Conservation (phyloP, 2,329 filamentous ascomycete species). For the Colletotrichum tamarilloi region DNA sequence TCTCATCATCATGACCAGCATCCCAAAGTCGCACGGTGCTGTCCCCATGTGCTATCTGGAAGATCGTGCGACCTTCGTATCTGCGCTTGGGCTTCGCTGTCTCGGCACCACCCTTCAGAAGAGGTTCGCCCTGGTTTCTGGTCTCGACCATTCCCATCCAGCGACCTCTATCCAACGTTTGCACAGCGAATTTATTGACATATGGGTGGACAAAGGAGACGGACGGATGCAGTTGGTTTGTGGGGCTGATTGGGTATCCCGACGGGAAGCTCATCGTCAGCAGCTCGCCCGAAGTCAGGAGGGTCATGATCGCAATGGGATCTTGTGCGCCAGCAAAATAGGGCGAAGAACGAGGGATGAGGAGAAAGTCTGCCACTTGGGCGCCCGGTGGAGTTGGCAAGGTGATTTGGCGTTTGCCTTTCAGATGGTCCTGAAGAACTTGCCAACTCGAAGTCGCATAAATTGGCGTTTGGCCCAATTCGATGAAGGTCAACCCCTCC, state of each 20-base stretch:
- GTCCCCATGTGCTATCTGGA: conserved; percentile 90
- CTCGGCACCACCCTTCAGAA: conserved; percentile 84
- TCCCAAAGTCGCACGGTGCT: conserved; percentile 95
- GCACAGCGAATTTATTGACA: conserved; percentile 77
- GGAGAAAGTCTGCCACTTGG: conserved; percentile 81
- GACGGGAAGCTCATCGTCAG: conserved; percentile 92
- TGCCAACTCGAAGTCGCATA: conserved; percentile 96
- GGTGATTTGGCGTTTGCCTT: conserved; percentile 77
- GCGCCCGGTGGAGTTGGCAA: conserved; percentile 82
- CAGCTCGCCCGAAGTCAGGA: conserved; percentile 88
- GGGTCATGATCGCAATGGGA: conserved; percentile 83
- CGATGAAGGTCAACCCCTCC: conserved; percentile 88
- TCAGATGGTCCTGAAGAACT: conserved; percentile 80
- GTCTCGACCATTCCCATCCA: conserved; percentile 95
- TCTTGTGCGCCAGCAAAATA: conserved; percentile 91
- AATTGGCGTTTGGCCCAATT: conserved; percentile 87
- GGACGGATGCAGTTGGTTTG: conserved; percentile 91
- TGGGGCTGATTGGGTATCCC: conserved; percentile 89
- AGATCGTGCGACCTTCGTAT: conserved; percentile 85
- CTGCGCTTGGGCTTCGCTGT: conserved; percentile 76
- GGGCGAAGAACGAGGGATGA: conserved; percentile 84
- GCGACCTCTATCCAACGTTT: conserved; percentile 78
- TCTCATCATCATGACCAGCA: conserved; percentile 88
- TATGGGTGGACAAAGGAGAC: conserved; percentile 92
- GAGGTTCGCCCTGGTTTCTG: conserved; percentile 79